Percentiles rank a stretch among this genome's conserved stretches.
Evolutionary conservation across 2,329 filamentous ascomycete species (phyloP).

Genomic region (Xylariales sp.): DNA sequence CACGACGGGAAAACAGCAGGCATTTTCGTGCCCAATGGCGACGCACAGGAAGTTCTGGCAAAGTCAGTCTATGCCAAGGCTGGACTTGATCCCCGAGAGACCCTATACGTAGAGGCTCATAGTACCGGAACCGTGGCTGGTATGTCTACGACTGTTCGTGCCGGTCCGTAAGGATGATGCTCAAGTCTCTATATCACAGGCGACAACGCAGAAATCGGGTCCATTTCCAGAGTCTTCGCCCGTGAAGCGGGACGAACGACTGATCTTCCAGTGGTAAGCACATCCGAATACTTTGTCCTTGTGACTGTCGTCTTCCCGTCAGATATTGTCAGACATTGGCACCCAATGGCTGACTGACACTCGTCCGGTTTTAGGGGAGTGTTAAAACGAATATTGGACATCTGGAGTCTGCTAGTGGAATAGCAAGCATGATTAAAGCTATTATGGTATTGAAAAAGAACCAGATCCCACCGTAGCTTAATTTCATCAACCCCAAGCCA

Average conservation of each 20-base stretch:
- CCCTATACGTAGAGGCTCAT: conserved; percentile 38
- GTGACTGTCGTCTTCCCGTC: conserved; percentile 6
- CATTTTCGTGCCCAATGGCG: conserved; percentile 23
- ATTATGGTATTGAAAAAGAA: conserved; percentile 24
- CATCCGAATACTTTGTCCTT: conserved; percentile 15
- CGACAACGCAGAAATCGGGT: conserved; percentile 33
- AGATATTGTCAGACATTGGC: conserved; percentile 24
- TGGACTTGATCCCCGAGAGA: conserved; percentile 15
- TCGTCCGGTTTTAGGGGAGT: conserved; percentile 17
- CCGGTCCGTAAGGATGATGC: no score
- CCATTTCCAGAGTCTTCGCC: conserved; percentile 16
- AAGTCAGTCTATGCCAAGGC: conserved; percentile 21
- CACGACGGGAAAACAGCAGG: conserved; percentile 31
- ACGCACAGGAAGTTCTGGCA: conserved; percentile 28
- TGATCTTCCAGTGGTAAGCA: conserved; percentile 14
- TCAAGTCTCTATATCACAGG: conserved; percentile 34
- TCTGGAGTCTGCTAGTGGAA: conserved; percentile 28
- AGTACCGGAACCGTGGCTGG: conserved; percentile 37
- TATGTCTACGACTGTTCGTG: background rate
- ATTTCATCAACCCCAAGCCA: conserved; percentile 18
- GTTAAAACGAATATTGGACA: conserved; percentile 35
- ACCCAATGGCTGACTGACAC: conserved; percentile 24
- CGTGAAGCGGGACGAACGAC: conserved; percentile 2
- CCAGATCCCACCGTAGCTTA: conserved; percentile 20
- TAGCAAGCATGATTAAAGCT: conserved; percentile 29